Evolutionary conservation across 495 filamentous ascomycete genomes (phyloP).

Genomic region (Hypoxylon trugodes): DNA sequence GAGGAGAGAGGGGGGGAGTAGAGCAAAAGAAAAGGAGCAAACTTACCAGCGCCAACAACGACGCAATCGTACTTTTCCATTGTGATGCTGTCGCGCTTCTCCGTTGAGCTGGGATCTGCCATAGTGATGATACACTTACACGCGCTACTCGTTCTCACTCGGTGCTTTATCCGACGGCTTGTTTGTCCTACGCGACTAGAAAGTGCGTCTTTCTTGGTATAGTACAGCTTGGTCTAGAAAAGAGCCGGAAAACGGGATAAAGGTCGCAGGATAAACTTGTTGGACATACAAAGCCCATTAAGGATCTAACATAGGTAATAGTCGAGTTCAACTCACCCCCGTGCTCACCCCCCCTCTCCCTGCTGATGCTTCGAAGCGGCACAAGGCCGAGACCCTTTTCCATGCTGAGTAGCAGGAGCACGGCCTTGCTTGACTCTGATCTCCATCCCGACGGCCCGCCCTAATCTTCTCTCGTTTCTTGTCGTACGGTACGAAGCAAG

Average conservation of each 20-base stretch:
- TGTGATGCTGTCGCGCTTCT: conserved; percentile 33
- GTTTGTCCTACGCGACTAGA: conserved; percentile 21
- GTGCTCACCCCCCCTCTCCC: neutral
- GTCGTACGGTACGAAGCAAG: conserved; percentile 38
- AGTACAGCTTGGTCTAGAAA: too few relatives aligned
- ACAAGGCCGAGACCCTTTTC: conserved; percentile 20
- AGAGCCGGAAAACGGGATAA: conserved; percentile 32
- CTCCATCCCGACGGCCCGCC: conserved; percentile 31
- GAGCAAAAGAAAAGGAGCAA: neutral
- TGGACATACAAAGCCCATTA: conserved; percentile 9
- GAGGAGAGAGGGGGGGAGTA: neutral
- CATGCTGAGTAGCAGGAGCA: conserved; percentile 19
- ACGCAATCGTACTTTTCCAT: conserved; percentile 57
- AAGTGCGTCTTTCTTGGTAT: conserved; percentile 23
- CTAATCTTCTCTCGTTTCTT: conserved; percentile 27
- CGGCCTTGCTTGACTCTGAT: conserved; percentile 28
- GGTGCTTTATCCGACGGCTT: conserved; percentile 21
- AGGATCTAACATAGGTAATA: conserved; percentile 7
- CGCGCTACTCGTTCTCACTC: conserved; percentile 6
- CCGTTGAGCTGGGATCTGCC: conserved; percentile 14
- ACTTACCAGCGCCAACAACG: conserved; percentile 56
- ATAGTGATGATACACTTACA: conserved; percentile 27
- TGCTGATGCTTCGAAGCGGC: conserved; percentile 2
- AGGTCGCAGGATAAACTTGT: conserved; percentile 36
- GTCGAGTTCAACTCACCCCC: neutral